Evolutionary conservation across 306 rosid genomes (phyloP).

Genomic region (Lablab purpureus): DNA sequence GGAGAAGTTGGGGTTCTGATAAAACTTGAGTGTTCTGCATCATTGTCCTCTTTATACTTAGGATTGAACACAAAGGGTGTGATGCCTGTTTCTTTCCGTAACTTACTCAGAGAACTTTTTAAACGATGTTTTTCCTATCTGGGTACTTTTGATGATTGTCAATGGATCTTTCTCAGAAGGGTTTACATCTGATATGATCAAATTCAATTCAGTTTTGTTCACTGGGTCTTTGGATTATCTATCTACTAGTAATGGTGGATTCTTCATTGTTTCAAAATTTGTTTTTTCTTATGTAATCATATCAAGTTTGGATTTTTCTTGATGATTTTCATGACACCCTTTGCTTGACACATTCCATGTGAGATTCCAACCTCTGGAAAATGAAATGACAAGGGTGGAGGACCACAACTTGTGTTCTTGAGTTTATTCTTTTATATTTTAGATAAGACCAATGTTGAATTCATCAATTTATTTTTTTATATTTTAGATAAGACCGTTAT

Average conservation of each 20-base stretch:
- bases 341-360: slow-evolving; percentile 21
- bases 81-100: not conserved
- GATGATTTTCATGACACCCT: not conserved
- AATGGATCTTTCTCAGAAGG: not conserved
- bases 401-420: not conserved
- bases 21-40: not conserved
- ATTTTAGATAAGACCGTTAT: not conserved
- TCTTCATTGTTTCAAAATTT: not conserved
- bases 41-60: not conserved
- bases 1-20: not conserved
- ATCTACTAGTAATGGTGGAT: slow-evolving; percentile 14
- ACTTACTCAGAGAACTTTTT: not conserved
- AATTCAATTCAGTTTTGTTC: not conserved
- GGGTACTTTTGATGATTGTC: not conserved
- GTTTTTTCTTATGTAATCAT: not conserved
- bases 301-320: not conserved
- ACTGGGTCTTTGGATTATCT: not conserved
- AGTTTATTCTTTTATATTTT: too few relatives aligned
- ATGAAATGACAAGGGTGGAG: not conserved
- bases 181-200: not conserved
- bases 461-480: too few relatives aligned
- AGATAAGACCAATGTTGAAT: not conserved
- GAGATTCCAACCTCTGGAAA: not conserved
- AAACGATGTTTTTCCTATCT: not conserved
- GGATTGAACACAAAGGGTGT: not conserved